A percentile compares a stretch with the other conserved stretches of the same genome.
phyloP scores from a whole-genome alignment of 306 rosid genomes.

The Bauhinia variegata region DNA sequence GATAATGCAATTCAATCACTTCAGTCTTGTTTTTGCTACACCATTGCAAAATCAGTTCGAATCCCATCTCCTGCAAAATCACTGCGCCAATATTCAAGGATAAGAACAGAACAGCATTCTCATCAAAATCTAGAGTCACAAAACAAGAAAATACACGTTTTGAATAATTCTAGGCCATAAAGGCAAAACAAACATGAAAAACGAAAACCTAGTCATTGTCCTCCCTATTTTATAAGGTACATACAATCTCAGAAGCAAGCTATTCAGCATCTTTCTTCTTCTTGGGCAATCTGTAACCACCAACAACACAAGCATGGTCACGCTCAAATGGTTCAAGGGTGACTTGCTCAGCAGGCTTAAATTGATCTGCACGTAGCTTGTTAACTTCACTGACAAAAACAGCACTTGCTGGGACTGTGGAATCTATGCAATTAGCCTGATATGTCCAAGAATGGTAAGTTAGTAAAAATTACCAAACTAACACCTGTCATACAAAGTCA shows the following conservation, averaged over 20 bases:
- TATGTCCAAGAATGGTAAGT: not conserved
- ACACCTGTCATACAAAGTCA: not conserved
- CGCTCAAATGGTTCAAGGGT: constrained; percentile 92
- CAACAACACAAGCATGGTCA: constrained; percentile 94
- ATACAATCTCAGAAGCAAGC: not conserved
- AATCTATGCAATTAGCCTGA: constrained; percentile 93
- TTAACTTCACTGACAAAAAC: constrained; percentile 81
- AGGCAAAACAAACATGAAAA: not conserved
- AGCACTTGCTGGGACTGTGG: constrained; percentile 74
- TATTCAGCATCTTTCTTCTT: constrained; percentile 55
- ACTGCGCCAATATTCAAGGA: too few relatives aligned
- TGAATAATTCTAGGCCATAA: too few relatives aligned
- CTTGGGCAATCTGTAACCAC: constrained; percentile 71
- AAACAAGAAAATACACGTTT: too few relatives aligned
- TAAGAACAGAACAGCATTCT: too few relatives aligned
- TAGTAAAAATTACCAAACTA: not conserved
- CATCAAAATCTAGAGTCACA: not conserved
- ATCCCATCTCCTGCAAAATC: too few relatives aligned
- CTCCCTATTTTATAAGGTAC: not conserved
- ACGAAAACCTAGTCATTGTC: too few relatives aligned
- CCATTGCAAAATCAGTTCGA: too few relatives aligned
- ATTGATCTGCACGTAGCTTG: constrained; percentile 82
- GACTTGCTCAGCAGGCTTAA: constrained; percentile 83
- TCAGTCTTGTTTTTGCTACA: too few relatives aligned
- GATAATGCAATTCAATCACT: too few relatives aligned